Evolutionary conservation across 768 basidiomycete species (phyloP).

Genomic region (Tulasnella calospora): DNA sequence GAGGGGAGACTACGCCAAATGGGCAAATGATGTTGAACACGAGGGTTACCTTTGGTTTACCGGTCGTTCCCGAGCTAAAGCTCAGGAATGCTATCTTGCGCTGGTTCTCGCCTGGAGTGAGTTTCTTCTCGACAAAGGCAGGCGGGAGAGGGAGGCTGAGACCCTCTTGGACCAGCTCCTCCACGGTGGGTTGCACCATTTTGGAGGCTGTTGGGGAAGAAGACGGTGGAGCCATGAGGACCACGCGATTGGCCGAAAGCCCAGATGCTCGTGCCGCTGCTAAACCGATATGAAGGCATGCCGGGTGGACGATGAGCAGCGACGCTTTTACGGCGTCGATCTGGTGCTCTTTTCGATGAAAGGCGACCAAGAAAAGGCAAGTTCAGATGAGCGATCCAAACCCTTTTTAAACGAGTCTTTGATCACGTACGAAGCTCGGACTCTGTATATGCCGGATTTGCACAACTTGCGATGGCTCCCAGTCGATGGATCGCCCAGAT

Average conservation of each 20-base stretch:
- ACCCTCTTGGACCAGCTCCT: constrained; percentile 49
- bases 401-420: neutral
- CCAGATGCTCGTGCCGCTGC: constrained; percentile 30
- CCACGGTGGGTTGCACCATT: constrained; percentile 20
- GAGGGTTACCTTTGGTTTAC: constrained; percentile 44
- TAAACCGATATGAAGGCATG: constrained; percentile 19
- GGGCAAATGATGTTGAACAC: neutral
- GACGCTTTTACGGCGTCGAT: constrained; percentile 26
- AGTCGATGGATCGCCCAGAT: constrained; percentile 31
- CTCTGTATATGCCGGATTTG: constrained; percentile 31
- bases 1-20: neutral
- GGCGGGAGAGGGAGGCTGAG: constrained; percentile 35
- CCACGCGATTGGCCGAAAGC: constrained; percentile 31
- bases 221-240: constrained; percentile 31
- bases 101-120: constrained; percentile 57
- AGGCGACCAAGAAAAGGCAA: neutral
- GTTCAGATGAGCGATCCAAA: neutral
- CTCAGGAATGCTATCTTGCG: constrained; percentile 65
- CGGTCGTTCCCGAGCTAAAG: constrained; percentile 75
- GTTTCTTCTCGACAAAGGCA: constrained; percentile 47
- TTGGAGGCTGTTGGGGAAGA: constrained; percentile 32
- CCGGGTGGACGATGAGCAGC: constrained; percentile 27
- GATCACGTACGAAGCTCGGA: constrained; percentile 30
- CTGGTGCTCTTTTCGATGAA: constrained; percentile 25
- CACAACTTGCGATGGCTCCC: constrained; percentile 31